Evolutionary conservation across 805 yeast genomes (phyloP).

Genomic region (Schwanniomyces polymorphus): DNA sequence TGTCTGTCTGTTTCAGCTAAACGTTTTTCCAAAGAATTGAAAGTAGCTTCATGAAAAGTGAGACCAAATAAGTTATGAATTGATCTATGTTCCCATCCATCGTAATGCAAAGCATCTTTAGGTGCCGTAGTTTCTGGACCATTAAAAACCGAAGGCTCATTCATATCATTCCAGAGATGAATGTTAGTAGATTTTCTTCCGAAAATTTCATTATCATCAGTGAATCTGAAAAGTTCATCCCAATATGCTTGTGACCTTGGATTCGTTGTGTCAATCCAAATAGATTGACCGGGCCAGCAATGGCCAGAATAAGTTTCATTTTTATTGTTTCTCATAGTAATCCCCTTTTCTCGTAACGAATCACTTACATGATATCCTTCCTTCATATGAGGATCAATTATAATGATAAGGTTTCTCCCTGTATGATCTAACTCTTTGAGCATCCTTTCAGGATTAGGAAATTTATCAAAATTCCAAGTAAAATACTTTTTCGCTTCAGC

Average conservation of each 20-base stretch:
- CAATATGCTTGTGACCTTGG: conserved; percentile 62
- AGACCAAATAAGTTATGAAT: conserved; percentile 85
- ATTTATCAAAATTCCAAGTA: conserved; percentile 78
- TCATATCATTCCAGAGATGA: conserved; percentile 97
- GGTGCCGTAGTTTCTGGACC: conserved; percentile 95
- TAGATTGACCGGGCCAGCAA: conserved; percentile 97
- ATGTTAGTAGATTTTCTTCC: conserved; percentile 61
- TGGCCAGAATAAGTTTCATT: conserved; percentile 71
- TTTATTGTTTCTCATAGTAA: conserved; percentile 47
- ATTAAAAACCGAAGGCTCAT: conserved; percentile 91
- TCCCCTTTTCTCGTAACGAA: conserved; percentile 35
- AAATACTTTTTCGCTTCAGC: conserved; percentile 84
- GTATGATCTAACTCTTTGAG: conserved; percentile 61
- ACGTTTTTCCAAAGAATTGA: conserved; percentile 59
- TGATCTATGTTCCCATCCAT: conserved; percentile 86
- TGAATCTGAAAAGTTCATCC: conserved; percentile 52
- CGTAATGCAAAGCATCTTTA: conserved; percentile 74
- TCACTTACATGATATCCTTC: conserved; percentile 66
- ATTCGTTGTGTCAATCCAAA: conserved; percentile 87
- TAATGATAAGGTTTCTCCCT: conserved; percentile 78
- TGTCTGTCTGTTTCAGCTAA: conserved; percentile 41
- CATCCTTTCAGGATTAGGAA: conserved; percentile 76
- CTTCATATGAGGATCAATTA: conserved; percentile 92
- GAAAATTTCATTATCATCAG: conserved; percentile 34
- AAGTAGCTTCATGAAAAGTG: conserved; percentile 79